Base-by-base conservation (phyloP, 257 asterid species). In the Solanum phureja region DNA sequence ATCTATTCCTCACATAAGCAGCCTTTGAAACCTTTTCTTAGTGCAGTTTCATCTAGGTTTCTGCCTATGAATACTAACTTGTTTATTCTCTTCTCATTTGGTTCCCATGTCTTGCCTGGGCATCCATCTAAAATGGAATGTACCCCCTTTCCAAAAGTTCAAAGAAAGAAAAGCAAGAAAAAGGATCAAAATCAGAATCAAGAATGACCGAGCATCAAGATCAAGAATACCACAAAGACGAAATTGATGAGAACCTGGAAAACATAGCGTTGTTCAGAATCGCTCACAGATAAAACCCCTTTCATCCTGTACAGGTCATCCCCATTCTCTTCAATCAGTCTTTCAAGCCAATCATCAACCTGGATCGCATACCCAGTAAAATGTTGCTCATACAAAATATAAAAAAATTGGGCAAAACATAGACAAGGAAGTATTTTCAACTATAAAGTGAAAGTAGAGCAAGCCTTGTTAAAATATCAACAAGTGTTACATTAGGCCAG, bases 301-400 rank as follows among this genome's bases (percentile, higher is more conserved):
- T 97, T 97, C 96, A 97, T 95, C 92, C 98, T 91, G 91, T 95
- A 95, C 27, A 95, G 93, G 89, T 97, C 98, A 24, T 97, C 98
- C 5, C 98, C 99, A 87, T 97, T 95, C 89, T 95, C 98, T 90
- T 97, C 98, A 35, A 94, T 87, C 91, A 97, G 84, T 87, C 98
- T 95, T 82, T 97, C 99, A 6, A 97, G 94, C 99, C 99, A 97
- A 90, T 97, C 99, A 35, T 95, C 98, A 89, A 97, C 94, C 98
- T 97, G 92, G 86, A 87, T 35, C 87, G 83, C 66, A 87, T 85
- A 35, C 37, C 29, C 85, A 86, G 31, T 75, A 49, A 6, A 31
- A 46, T 24, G 42, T 86, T 60, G 79, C 42, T 44, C 46, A 86
- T 27, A 33, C 49, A 33, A 19, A 69, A 60, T 4, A 33, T 52